Conservation (phyloP, 2,329 filamentous ascomycete species). For the Xylariales sp. region DNA sequence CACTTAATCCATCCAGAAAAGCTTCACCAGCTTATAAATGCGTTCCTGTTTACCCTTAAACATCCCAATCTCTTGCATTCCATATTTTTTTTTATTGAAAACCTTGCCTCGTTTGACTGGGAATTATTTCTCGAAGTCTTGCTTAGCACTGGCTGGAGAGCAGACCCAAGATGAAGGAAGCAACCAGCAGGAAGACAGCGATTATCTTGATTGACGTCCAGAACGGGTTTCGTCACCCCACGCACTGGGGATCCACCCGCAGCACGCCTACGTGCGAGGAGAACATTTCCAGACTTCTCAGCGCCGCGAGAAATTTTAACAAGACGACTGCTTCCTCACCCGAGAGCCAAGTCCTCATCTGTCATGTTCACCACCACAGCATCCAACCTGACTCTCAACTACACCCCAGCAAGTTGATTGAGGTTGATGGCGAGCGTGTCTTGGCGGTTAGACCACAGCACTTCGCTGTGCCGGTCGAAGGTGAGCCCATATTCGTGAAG, state of each 20-base stretch:
- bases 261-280: conserved; percentile 39
- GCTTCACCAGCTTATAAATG: too few species aligned
- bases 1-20: too few species aligned
- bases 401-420: conserved; percentile 24
- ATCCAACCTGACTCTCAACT: conserved; percentile 26
- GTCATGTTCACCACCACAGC: conserved; percentile 42
- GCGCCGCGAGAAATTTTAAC: conserved; percentile 17
- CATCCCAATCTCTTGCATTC: too few species aligned
- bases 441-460: conserved; percentile 23
- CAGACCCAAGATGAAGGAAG: conserved; percentile 15
- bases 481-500: conserved; percentile 36
- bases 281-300: conserved; percentile 34
- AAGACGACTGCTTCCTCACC: conserved; percentile 2
- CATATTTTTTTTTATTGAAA: too few species aligned
- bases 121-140: too few species aligned
- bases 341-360: conserved; percentile 25
- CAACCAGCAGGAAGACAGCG: conserved; percentile 25
- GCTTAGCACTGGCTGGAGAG: too few species aligned
- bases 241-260: conserved; percentile 33
- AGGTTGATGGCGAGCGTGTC: conserved; percentile 17
- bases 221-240: conserved; percentile 31
- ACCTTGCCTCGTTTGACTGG: too few species aligned
- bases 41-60: too few species aligned
- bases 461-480: conserved; percentile 20
- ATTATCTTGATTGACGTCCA: conserved; percentile 45